Evolutionary conservation across 129 eudicot species (phyloP), one percentile per base, ranked within the genome.

Genomic region (Calendula officinalis): DNA sequence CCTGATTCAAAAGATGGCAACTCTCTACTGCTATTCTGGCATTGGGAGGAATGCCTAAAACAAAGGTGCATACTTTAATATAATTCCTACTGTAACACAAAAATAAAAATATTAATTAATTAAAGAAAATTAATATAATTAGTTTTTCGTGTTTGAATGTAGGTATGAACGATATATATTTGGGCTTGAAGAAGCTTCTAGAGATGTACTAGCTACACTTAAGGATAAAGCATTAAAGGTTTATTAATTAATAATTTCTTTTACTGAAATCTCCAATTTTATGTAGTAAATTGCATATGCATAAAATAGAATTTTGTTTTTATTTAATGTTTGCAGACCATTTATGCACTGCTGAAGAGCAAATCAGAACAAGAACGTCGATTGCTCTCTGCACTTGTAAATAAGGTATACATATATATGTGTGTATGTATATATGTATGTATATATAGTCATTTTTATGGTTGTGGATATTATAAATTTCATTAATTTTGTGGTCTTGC

Each of bases 361-460:
- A 94, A 94, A 77, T 84, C 99, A 68, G 99, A 94, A 72, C 99
- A 89, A 82, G 99, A 94, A 78, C 90, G 95, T 6, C 80, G 88
- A 11, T 70, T 94, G 71, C 95, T 94, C 27, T 76, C 97, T 65
- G 86, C 94, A 5, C 78, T 94, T 59, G 99, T 94, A 51, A 94
- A 94, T 70, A 94, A 94, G 86, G 99, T 94, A 62, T 17, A 49
- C 56, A 59, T 48, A 16, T 46, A 2, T 22, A 2, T 22, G 30
- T 22, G 30, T 22, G 2, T 22, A 22, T 22, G 30, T 22, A 22
- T 22, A 22, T 22, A 1, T 22, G 30, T 22, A 22, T 22, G 30
- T 22, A 22, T 22, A 0, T 52, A 45, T 41, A 37, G 48, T 70
- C 37, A 5, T 27, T 41, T 45, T 66, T 59, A 27, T 49, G 17